Conservation (phyloP, 2,329 filamentous ascomycete species). For the Aspergillus aculeatinus region DNA sequence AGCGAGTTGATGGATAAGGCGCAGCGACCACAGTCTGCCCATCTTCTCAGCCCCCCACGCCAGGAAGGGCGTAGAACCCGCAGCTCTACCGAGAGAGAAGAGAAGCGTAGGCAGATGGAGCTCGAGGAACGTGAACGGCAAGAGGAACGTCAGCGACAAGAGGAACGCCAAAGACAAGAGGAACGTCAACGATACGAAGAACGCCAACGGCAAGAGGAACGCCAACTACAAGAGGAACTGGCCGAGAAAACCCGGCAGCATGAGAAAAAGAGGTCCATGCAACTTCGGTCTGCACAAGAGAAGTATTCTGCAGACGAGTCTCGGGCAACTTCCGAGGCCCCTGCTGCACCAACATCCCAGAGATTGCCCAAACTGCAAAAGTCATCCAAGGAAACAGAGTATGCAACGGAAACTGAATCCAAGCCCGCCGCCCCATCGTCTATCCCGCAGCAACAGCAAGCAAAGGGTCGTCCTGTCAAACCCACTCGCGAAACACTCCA, state of each 20-base stretch:
- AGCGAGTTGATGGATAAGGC: conserved; percentile 21
- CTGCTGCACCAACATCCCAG: conserved; percentile 24
- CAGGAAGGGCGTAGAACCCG: conserved; percentile 52
- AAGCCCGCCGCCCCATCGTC: conserved; percentile 27
- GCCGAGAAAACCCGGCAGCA: conserved; percentile 24
- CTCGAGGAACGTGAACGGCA: conserved; percentile 17
- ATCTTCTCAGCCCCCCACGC: conserved; percentile 32
- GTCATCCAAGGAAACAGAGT: conserved; percentile 33
- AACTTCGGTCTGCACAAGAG: conserved; percentile 34
- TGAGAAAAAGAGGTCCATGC: conserved; percentile 34
- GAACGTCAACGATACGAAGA: too few species aligned
- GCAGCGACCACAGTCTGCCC: conserved; percentile 22
- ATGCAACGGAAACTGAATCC: conserved; percentile 25
- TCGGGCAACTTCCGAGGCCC: conserved; percentile 19
- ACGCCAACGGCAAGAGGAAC: conserved; percentile 22
- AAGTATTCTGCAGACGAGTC: conserved; percentile 33
- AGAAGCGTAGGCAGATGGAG: conserved; percentile 39
- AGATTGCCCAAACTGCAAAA: conserved; percentile 30
- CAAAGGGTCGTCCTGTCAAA: conserved; percentile 45
- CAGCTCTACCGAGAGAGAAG: conserved; percentile 58
- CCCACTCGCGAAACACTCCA: conserved; percentile 44
- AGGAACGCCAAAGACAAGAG: too few species aligned
- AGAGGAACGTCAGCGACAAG: too few species aligned
- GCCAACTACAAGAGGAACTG: conserved; percentile 38
- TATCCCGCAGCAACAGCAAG: conserved; percentile 28